These are phyloP conservation scores for Talaromyces atroroseus DNA, from an alignment of 2,329 filamentous ascomycete genomes.

Conservation along the genomic window DNA sequence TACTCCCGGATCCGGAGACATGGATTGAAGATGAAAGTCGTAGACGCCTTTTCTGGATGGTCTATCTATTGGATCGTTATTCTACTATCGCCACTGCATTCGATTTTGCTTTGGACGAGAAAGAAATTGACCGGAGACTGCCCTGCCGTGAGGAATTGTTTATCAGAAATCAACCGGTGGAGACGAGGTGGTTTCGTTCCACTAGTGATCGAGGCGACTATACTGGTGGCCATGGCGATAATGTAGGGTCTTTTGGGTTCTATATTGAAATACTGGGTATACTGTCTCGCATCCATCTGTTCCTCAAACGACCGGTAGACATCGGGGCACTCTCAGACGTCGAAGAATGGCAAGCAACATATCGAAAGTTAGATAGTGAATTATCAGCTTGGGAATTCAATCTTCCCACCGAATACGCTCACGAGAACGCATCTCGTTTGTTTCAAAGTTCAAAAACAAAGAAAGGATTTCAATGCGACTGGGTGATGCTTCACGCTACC, in stretches of 20 bases:
- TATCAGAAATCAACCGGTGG: conserved; percentile 74
- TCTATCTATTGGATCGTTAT: conserved; percentile 84
- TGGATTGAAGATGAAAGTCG: conserved; percentile 88
- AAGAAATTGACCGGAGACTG: conserved; percentile 79
- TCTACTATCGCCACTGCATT: conserved; percentile 88
- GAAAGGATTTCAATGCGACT: conserved; percentile 70
- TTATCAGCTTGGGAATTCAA: conserved; percentile 79
- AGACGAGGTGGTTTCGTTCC: conserved; percentile 72
- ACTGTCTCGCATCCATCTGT: conserved; percentile 79
- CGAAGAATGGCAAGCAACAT: conserved; percentile 81
- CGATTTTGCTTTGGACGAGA: conserved; percentile 82
- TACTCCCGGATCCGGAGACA: conserved; percentile 73
- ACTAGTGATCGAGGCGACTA: conserved; percentile 54
- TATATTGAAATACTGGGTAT: conserved; percentile 88
- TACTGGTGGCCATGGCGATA: conserved; percentile 67
- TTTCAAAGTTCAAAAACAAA: conserved; percentile 61
- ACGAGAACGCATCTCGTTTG: conserved; percentile 66
- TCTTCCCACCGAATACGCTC: conserved; percentile 72
- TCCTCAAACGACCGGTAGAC: conserved; percentile 82
- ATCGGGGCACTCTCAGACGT: conserved; percentile 80
- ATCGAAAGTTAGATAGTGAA: conserved; percentile 75
- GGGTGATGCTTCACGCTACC: conserved; percentile 87
- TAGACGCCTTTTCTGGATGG: conserved; percentile 86
- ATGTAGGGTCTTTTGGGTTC: conserved; percentile 80
- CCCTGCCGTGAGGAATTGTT: conserved; percentile 86